Conservation (phyloP, 805 yeast species). For the Tetrapisispora namnaoensis region DNA sequence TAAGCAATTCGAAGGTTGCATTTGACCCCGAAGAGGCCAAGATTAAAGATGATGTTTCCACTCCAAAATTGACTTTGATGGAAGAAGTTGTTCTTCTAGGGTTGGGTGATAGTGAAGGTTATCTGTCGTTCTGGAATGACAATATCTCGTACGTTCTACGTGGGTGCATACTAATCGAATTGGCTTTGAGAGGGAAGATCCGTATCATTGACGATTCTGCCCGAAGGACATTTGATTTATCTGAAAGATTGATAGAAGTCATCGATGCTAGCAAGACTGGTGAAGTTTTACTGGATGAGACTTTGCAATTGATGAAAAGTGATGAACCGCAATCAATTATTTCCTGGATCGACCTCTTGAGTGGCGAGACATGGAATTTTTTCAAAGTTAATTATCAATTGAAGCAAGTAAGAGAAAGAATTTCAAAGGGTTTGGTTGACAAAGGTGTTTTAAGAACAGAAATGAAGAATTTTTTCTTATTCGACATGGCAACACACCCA, state of each 20-base stretch:
- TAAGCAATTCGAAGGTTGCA: constrained; percentile 49
- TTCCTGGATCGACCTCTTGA: constrained; percentile 86
- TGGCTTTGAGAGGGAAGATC: constrained; percentile 85
- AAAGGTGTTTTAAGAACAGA: constrained; percentile 95
- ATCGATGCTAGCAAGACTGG: constrained; percentile 83
- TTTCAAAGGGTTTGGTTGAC: constrained; percentile 94
- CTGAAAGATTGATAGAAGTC: constrained; percentile 83
- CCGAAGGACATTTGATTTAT: constrained; percentile 75
- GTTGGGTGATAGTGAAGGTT: constrained; percentile 90
- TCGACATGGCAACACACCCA: constrained; percentile 99
- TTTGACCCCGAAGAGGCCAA: constrained; percentile 58
- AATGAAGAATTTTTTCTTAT: constrained; percentile 83
- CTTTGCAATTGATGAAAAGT: constrained; percentile 77
- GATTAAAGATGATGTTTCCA: constrained; percentile 29
- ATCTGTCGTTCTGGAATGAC: constrained; percentile 96
- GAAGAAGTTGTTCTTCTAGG: constrained; percentile 94
- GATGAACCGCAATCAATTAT: constrained; percentile 75
- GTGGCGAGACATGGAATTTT: constrained; percentile 96
- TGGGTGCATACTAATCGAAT: constrained; percentile 85
- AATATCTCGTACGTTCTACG: constrained; percentile 92
- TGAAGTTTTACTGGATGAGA: constrained; percentile 89
- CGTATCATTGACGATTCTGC: constrained; percentile 87
- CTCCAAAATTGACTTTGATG: constrained; percentile 82
- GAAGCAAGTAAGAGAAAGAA: constrained; percentile 92
- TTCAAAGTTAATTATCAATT: constrained; percentile 90